Conservation (phyloP, 352 stramenopile genomes). For the Plasmopara viticola region DNA sequence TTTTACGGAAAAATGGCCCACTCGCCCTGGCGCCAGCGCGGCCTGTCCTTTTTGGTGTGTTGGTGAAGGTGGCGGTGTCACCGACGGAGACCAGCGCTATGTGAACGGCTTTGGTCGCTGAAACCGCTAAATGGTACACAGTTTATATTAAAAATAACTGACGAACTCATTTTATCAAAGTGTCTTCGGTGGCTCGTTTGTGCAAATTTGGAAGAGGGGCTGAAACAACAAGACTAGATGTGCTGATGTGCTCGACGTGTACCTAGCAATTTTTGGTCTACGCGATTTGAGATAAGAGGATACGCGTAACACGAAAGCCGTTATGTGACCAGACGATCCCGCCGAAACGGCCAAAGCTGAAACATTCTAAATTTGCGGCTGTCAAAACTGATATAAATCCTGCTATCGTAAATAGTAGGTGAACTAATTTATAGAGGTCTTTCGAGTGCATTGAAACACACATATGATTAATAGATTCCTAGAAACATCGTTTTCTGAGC, state of each 20-base stretch:
- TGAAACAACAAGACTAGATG: no score
- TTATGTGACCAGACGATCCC: not conserved
- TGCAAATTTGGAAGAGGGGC: no score
- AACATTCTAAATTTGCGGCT: not conserved
- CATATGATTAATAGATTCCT: no score
- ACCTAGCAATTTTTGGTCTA: no score
- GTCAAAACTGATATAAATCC: not conserved
- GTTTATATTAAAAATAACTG: no score
- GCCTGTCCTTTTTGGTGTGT: conserved; percentile 17
- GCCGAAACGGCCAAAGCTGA: not conserved
- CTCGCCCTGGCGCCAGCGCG: conserved; percentile 1
- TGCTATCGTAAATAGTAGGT: not conserved
- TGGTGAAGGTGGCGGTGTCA: not conserved
- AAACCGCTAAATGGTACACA: not conserved
- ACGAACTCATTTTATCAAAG: no score
- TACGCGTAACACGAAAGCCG: no score
- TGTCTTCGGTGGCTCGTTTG: no score
- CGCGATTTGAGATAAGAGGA: no score
- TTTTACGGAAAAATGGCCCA: no score
- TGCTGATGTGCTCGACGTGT: no score
- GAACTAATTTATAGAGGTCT: not conserved
- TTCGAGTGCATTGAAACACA: not conserved
- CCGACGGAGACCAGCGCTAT: not conserved
- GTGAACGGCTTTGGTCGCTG: not conserved
- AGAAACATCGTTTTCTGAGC: no score